Evolutionary conservation across 164 flowering plant genomes (phyloP), one percentile per base, ranked within the genome.

Genomic region (Piper betle): DNA sequence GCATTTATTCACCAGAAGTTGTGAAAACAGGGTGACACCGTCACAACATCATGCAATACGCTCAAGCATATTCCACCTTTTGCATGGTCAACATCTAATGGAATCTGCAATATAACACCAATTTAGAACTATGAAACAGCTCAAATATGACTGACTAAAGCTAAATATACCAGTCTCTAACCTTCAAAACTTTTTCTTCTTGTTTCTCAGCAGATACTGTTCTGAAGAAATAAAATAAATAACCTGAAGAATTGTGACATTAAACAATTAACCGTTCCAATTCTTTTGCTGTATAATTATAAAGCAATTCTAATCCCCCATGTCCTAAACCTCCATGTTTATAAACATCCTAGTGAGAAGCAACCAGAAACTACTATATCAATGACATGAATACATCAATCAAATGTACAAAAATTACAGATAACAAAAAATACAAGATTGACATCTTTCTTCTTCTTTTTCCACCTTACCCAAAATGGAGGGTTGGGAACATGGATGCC

Each of bases 21-120:
- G 74, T 91, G 98, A 63, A 87, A 85, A 73, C 98, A 91, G 39
- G 98, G 98, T 25, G 95, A 88, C 71, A 73, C 88, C 25, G 98
- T 87, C 13, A 91, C 95, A 63, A 84, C 98, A 72, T 91, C 93
- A 78, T 89, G 98, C 98, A 96, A 91, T 58, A 89, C 59, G 55
- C 84, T 89, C 50, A 91, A 72, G 79, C 98, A 91, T 62, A 91
- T 88, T 75, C 93, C 71, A 77, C 98, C 88, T 75, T 85, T 88
- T 53, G 89, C 81, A 77, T 91, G 77, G 58, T 91, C 96, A 55
- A 67, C 70, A 62, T 91, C 93, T 6, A 91, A 55, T 48, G 70
- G 64, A 55, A 91, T 80, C 96, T 88, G 33, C 39, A 33, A 25
- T 6, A 55, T 15, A 55, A 8, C 10, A 55, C 33, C 58, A 55